Percentiles rank a stretch among this genome's conserved stretches.
These are phyloP conservation scores for Henckelia pumila DNA, from an alignment of 257 asterid species.

Conservation along the genomic window DNA sequence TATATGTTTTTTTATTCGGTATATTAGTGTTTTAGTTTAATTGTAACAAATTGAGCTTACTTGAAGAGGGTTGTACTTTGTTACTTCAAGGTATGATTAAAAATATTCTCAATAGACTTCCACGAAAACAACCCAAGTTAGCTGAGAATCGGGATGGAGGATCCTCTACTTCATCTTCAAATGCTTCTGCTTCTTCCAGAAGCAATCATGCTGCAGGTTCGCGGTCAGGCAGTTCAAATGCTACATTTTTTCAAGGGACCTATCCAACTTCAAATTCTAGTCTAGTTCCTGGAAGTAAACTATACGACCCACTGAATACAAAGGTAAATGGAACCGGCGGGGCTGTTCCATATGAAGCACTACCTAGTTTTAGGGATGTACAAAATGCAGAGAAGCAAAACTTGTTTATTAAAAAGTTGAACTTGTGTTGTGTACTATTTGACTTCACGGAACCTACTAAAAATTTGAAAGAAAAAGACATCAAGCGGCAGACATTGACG, in stretches of 20 bases:
- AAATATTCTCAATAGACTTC: constrained; percentile 44
- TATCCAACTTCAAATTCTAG: constrained; percentile 30
- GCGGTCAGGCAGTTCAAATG: constrained; percentile 35
- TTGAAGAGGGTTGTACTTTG: constrained; percentile 19
- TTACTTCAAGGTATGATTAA: constrained; percentile 34
- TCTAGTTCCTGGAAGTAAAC: constrained; percentile 32
- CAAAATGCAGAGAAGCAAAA: constrained; percentile 56
- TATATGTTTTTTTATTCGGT: background rate
- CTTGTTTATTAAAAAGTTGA: constrained; percentile 49
- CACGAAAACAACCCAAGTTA: constrained; percentile 38
- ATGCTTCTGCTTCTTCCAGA: constrained; percentile 35
- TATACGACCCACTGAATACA: constrained; percentile 27
- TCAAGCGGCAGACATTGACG: constrained; percentile 57
- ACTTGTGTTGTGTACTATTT: constrained; percentile 50
- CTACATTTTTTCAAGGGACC: constrained; percentile 31
- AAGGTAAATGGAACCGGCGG: constrained; percentile 46
- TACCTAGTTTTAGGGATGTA: constrained; percentile 61
- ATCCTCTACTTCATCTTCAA: constrained; percentile 26
- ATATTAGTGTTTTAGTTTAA: background rate
- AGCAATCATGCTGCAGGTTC: constrained; percentile 29
- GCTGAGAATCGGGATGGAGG: constrained; percentile 41
- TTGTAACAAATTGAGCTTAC: constrained; percentile 11
- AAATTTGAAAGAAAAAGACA: constrained; percentile 59
- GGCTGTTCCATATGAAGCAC: constrained; percentile 42
- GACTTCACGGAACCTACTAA: constrained; percentile 61